Conservation (phyloP, 495 filamentous ascomycete genomes). For the Chaetomium tenue region DNA sequence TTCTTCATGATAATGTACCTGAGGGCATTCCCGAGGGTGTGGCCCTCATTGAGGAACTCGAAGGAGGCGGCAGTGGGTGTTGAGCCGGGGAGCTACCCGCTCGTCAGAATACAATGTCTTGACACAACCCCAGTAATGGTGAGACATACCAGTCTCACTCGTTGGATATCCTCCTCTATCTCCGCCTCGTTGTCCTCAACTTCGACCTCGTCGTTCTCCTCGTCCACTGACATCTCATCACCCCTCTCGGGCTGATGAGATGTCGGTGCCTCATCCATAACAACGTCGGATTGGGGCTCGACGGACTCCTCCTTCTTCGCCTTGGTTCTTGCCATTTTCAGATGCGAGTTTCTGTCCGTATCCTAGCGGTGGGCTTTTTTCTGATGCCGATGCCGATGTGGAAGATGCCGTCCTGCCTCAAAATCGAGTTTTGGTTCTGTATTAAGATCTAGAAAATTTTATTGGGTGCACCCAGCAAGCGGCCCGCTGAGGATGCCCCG, state of each 20-base stretch:
- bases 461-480: conserved; percentile 15
- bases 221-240: conserved; percentile 43
- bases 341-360: not conserved
- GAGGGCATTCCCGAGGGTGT: conserved; percentile 92
- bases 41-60: conserved; percentile 87
- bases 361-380: not conserved
- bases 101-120: not conserved
- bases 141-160: conserved; percentile 39
- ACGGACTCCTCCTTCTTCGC: conserved; percentile 24
- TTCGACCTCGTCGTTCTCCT: conserved; percentile 35
- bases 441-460: conserved; percentile 23
- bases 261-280: conserved; percentile 56
- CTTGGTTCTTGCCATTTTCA: conserved; percentile 38
- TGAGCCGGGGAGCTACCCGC: conserved; percentile 63
- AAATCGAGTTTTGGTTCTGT: conserved; percentile 1
- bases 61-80: conserved; percentile 69
- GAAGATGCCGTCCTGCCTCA: conserved; percentile 15
- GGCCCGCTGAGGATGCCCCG: not conserved
- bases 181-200: conserved; percentile 38
- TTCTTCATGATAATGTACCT: conserved; percentile 98
- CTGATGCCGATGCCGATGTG: not conserved
- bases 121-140: not conserved
- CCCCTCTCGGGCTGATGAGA: conserved; percentile 42
- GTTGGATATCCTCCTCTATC: conserved; percentile 29
- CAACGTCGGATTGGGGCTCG: conserved; percentile 38